Percentiles rank a stretch among this genome's conserved stretches.
Evolutionary conservation across 2,329 filamentous ascomycete genomes (phyloP).

Genomic region (Anthostomella pinea): DNA sequence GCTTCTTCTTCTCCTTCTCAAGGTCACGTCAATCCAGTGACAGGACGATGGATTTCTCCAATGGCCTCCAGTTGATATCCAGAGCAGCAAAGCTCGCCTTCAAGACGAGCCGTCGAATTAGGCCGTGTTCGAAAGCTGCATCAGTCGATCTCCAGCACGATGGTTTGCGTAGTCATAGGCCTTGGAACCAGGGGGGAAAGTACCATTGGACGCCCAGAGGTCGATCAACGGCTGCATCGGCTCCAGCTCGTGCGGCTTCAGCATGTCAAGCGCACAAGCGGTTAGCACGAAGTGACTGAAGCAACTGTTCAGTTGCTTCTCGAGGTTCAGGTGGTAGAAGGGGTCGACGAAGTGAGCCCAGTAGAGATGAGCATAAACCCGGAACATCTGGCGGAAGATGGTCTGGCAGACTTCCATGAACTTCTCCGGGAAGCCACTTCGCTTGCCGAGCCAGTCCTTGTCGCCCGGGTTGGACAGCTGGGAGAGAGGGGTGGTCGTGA

Average conservation of each 20-base stretch:
- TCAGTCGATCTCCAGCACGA: conserved; percentile 55
- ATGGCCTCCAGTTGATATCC: no score
- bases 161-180: conserved; percentile 65
- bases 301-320: conserved; percentile 81
- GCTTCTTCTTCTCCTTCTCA: neutral
- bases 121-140: conserved; percentile 42
- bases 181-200: conserved; percentile 74
- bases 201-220: conserved; percentile 84
- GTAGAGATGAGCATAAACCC: conserved; percentile 96
- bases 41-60: no score
- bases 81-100: no score
- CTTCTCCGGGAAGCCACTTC: conserved; percentile 85
- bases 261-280: conserved; percentile 76
- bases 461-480: conserved; percentile 61
- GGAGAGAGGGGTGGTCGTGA: conserved; percentile 58
- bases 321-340: conserved; percentile 78
- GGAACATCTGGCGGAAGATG: conserved; percentile 98
- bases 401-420: conserved; percentile 89
- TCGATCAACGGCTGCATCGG: conserved; percentile 95
- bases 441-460: conserved; percentile 80
- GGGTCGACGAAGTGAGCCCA: conserved; percentile 89
- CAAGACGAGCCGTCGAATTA: no score
- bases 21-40: neutral
- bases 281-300: conserved; percentile 83
- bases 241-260: conserved; percentile 86